A percentile compares a stretch with the other conserved stretches of the same genome.
These are phyloP conservation scores for Lindgomyces ingoldianus DNA, from an alignment of 495 filamentous ascomycete genomes.

Conservation along the genomic window DNA sequence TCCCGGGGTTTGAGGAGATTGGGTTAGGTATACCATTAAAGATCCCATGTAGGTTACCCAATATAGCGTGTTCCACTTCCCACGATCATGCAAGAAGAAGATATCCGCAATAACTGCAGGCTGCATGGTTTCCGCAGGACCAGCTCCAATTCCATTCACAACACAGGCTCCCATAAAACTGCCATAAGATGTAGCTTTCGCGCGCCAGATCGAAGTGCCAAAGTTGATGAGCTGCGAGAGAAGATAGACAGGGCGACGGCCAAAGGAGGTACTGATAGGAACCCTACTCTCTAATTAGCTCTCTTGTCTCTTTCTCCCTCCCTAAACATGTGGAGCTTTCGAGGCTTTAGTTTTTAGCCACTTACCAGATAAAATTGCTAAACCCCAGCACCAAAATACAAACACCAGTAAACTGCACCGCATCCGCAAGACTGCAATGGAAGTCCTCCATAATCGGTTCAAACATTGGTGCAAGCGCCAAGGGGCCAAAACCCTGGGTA, in stretches of 20 bases:
- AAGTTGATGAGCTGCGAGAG: slow-evolving; percentile 58
- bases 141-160: slow-evolving; percentile 63
- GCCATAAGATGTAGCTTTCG: slow-evolving; percentile 56
- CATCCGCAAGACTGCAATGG: slow-evolving; percentile 53
- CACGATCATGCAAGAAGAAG: slow-evolving; percentile 67
- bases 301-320: background rate
- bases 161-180: slow-evolving; percentile 63
- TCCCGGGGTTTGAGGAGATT: background rate
- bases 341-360: background rate
- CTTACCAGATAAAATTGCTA: slow-evolving; percentile 59
- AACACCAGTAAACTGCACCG: slow-evolving; percentile 59
- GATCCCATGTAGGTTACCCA: slow-evolving; percentile 56
- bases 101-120: slow-evolving; percentile 67
- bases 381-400: slow-evolving; percentile 64
- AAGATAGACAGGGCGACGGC: slow-evolving; percentile 60
- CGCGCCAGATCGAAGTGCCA: slow-evolving; percentile 61
- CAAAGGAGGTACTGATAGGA: slow-evolving; percentile 60
- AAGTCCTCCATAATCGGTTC: slow-evolving; percentile 58
- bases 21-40: slow-evolving; percentile 48
- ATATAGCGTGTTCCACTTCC: slow-evolving; percentile 66
- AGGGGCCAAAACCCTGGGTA: slow-evolving; percentile 59
- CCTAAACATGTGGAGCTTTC: background rate
- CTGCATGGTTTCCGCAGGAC: slow-evolving; percentile 59
- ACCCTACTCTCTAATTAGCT: slow-evolving; percentile 48
- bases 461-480: slow-evolving; percentile 62